These are phyloP conservation scores for Botrytis galanthina DNA, from an alignment of 2,329 filamentous ascomycete genomes.

Conservation along the genomic window DNA sequence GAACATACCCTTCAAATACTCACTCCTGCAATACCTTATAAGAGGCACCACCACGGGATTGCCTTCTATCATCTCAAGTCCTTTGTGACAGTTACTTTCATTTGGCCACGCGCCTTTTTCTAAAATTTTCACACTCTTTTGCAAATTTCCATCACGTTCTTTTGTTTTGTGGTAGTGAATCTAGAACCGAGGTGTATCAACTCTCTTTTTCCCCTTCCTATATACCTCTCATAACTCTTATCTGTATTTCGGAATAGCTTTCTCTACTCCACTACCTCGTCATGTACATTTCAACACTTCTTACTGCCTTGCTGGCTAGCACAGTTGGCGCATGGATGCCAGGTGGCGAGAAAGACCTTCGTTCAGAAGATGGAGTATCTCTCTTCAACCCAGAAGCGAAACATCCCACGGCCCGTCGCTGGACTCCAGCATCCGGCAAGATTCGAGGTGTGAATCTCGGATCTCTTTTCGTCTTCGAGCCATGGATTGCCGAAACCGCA, in stretches of 20 bases:
- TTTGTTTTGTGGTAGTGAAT: background rate
- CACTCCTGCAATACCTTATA: background rate
- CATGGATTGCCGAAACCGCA: conserved; percentile 45
- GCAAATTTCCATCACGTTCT: background rate
- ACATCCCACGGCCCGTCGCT: conserved; percentile 15
- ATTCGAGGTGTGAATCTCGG: conserved; percentile 52
- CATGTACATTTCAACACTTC: conserved; percentile 12
- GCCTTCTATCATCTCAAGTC: background rate
- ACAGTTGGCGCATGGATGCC: conserved; percentile 18
- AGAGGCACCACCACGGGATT: background rate
- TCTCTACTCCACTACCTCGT: background rate
- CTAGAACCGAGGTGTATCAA: background rate
- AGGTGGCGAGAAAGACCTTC: conserved; percentile 12
- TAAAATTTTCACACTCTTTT: background rate
- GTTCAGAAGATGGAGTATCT: conserved; percentile 7
- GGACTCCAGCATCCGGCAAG: conserved; percentile 35
- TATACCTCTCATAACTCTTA: background rate
- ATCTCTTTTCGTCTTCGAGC: conserved; percentile 48
- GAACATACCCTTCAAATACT: background rate
- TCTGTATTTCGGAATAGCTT: background rate
- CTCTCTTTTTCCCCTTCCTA: background rate
- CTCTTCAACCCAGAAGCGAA: conserved; percentile 15
- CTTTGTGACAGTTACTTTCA: background rate
- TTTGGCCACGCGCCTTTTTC: background rate
- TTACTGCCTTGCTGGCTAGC: conserved; percentile 12